Conservation (phyloP, 2,329 filamentous ascomycete species). For the Aspergillus sp. region DNA sequence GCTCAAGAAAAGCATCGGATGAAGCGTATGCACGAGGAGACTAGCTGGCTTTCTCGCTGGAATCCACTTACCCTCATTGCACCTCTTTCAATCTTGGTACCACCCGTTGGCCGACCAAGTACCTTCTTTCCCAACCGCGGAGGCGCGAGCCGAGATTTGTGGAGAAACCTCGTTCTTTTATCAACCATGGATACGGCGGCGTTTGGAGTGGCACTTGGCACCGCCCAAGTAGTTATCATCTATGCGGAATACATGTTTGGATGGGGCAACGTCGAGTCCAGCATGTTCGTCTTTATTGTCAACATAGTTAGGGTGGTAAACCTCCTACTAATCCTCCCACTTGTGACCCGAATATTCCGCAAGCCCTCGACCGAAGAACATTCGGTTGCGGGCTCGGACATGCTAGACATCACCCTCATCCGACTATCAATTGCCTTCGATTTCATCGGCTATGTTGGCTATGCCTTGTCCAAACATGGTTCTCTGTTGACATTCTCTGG, state of each 20-base stretch:
- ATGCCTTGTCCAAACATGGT: constrained; percentile 57
- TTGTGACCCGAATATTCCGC: constrained; percentile 69
- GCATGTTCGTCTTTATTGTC: constrained; percentile 71
- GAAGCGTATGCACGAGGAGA: constrained; percentile 28
- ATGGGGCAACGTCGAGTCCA: constrained; percentile 76
- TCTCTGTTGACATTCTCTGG: constrained; percentile 65
- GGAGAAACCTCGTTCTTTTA: constrained; percentile 75
- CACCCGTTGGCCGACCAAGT: constrained; percentile 40
- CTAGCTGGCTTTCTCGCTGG: constrained; percentile 26
- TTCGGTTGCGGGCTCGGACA: constrained; percentile 63
- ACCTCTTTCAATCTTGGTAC: constrained; percentile 71
- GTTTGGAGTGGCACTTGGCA: constrained; percentile 74
- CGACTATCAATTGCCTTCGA: constrained; percentile 71
- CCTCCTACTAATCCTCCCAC: constrained; percentile 67
- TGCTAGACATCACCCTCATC: constrained; percentile 69
- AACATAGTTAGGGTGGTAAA: constrained; percentile 69
- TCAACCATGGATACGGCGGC: constrained; percentile 74
- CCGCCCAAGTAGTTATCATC: constrained; percentile 71
- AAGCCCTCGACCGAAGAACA: constrained; percentile 28
- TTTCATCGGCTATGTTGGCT: constrained; percentile 67
- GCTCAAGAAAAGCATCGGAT: constrained; percentile 62
- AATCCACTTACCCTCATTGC: constrained; percentile 61
- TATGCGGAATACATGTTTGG: constrained; percentile 74
- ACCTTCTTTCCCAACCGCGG: constrained; percentile 42
- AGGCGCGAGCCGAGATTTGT: constrained; percentile 54